Conservation (phyloP, 495 filamentous ascomycete species). For the Tuber umbilicatum region DNA sequence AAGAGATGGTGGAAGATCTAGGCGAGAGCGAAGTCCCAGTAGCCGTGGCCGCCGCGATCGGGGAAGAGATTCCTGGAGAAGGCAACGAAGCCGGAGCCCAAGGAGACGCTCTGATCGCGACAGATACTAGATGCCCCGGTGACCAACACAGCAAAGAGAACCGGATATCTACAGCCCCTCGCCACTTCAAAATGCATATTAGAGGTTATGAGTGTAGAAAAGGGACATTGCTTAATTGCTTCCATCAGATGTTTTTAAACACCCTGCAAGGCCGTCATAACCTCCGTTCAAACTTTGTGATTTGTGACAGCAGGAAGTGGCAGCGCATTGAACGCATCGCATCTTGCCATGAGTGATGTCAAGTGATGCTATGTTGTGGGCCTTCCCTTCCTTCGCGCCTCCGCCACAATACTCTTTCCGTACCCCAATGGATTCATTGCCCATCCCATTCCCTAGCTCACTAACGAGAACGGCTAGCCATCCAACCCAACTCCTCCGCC, state of each 20-base stretch:
- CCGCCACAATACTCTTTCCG: neutral
- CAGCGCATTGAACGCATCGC: neutral
- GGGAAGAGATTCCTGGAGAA: neutral
- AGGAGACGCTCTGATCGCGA: slow-evolving; percentile 25
- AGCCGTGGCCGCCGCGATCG: slow-evolving; percentile 4
- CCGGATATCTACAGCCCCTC: neutral
- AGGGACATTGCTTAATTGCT: neutral
- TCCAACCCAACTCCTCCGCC: neutral
- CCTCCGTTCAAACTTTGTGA: neutral
- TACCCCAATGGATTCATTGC: neutral
- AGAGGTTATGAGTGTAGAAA: neutral
- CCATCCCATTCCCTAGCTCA: neutral
- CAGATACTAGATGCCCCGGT: slow-evolving; percentile 8
- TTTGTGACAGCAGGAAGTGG: neutral
- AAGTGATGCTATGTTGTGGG: neutral
- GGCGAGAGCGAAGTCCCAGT: slow-evolving; percentile 28
- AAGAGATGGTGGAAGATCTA: slow-evolving; percentile 25
- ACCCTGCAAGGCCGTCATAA: neutral
- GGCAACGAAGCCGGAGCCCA: slow-evolving; percentile 36
- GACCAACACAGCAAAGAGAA: neutral
- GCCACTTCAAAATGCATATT: neutral
- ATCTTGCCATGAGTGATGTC: neutral
- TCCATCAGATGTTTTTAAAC: neutral
- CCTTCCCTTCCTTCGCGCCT: neutral
- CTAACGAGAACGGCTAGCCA: neutral